phyloP scores from a whole-genome alignment of 1,284 basidiomycete species.

The Rhodotorula sp. region DNA sequence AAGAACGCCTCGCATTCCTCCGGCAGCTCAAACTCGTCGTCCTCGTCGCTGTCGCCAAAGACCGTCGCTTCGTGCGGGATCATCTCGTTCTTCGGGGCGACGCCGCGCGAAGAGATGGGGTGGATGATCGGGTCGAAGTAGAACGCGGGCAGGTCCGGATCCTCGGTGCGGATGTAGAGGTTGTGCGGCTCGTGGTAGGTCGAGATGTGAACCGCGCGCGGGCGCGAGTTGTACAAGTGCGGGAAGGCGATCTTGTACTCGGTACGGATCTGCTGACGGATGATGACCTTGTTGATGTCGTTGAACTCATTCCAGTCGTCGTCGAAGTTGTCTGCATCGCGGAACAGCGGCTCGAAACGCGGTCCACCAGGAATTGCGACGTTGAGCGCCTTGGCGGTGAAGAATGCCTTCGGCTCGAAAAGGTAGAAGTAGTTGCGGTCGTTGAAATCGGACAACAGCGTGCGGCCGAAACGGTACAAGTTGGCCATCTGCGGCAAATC shows the following conservation, averaged over 20 bases:
- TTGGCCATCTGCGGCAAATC: slow-evolving; percentile 94
- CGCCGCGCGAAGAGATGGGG: slow-evolving; percentile 83
- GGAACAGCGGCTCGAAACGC: slow-evolving; percentile 78
- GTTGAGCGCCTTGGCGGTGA: slow-evolving; percentile 91
- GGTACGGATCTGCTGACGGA: slow-evolving; percentile 96
- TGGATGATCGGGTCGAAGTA: slow-evolving; percentile 95
- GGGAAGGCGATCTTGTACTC: slow-evolving; percentile 99
- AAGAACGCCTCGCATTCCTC: slow-evolving; percentile 81
- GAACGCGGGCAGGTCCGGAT: slow-evolving; percentile 98
- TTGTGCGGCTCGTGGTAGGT: slow-evolving; percentile 94
- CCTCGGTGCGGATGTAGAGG: slow-evolving; percentile 97
- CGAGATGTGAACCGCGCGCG: slow-evolving; percentile 88
- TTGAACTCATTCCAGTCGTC: slow-evolving; percentile 93
- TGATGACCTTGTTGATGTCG: slow-evolving; percentile 99
- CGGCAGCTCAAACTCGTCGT: slow-evolving; percentile 81
- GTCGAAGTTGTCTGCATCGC: slow-evolving; percentile 95
- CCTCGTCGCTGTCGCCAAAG: slow-evolving; percentile 64
- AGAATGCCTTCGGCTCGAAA: slow-evolving; percentile 97
- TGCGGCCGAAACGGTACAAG: slow-evolving; percentile 90
- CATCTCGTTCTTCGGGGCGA: slow-evolving; percentile 75
- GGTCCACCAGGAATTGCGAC: slow-evolving; percentile 98
- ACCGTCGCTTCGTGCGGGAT: slow-evolving; percentile 86
- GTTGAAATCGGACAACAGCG: slow-evolving; percentile 79
- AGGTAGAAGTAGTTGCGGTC: slow-evolving; percentile 80
- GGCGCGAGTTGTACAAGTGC: slow-evolving; percentile 97